Conservation (phyloP, 192 early-diverging fungal genomes). For the Coemansia reversa region DNA sequence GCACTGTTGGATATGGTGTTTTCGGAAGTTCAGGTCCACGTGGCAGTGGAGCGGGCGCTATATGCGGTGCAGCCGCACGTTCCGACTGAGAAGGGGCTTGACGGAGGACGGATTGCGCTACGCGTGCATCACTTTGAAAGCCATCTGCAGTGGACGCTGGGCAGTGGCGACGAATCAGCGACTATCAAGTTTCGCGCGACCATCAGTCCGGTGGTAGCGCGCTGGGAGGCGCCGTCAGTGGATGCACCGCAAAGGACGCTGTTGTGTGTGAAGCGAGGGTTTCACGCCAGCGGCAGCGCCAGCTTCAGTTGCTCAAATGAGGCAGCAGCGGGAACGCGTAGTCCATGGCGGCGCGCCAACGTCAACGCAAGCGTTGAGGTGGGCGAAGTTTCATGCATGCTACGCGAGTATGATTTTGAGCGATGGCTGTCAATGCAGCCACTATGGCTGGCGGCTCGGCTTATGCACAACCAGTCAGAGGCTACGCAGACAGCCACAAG, state of each 20-base stretch:
- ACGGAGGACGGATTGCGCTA: slow-evolving; percentile 19
- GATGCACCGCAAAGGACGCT: slow-evolving; percentile 9
- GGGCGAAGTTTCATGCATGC: slow-evolving; percentile 26
- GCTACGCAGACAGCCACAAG: neutral
- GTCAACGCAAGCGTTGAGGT: slow-evolving; percentile 19
- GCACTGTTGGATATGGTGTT: slow-evolving; percentile 40
- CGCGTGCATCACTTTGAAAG: slow-evolving; percentile 40
- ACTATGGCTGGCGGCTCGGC: slow-evolving; percentile 38
- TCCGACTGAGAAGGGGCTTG: neutral
- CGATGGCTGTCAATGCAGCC: slow-evolving; percentile 55
- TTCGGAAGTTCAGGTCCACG: slow-evolving; percentile 41
- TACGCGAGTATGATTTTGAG: slow-evolving; percentile 47
- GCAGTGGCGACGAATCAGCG: neutral
- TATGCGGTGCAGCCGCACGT: slow-evolving; percentile 42
- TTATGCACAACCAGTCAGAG: slow-evolving; percentile 6
- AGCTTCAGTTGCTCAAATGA: neutral
- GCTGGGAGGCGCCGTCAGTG: slow-evolving; percentile 21
- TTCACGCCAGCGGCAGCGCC: slow-evolving; percentile 23
- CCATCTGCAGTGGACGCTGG: slow-evolving; percentile 38
- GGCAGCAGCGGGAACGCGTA: slow-evolving; percentile 6
- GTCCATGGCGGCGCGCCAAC: slow-evolving; percentile 20
- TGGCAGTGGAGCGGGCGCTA: slow-evolving; percentile 38
- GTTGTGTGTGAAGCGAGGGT: slow-evolving; percentile 27
- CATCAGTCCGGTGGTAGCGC: slow-evolving; percentile 37
- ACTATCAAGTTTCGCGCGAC: slow-evolving; percentile 27